Conservation (phyloP, 768 basidiomycete species). For the Tremella yokohamensis region DNA sequence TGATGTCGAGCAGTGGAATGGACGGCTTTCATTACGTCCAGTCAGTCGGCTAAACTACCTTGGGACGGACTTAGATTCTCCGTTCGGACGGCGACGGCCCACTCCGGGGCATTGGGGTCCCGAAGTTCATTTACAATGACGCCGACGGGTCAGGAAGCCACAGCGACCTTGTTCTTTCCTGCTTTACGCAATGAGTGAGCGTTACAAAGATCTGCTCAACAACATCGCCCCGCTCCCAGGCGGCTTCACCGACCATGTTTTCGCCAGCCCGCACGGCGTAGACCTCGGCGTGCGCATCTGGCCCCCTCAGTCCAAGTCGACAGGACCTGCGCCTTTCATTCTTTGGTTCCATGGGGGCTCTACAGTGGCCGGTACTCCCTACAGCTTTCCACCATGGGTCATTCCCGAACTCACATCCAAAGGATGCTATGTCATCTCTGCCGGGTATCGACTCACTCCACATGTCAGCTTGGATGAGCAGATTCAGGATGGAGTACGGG, state of each 20-base stretch:
- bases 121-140: too few species aligned
- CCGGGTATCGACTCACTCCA: neutral
- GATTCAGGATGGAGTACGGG: neutral
- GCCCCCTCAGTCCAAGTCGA: neutral
- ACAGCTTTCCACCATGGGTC: neutral
- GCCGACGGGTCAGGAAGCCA: too few species aligned
- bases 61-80: too few species aligned
- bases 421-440: neutral
- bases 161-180: too few species aligned
- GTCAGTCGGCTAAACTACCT: too few species aligned
- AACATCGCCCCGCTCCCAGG: too few species aligned
- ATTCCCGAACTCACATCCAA: slow-evolving; percentile 2
- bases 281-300: neutral
- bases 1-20: too few species aligned
- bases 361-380: neutral
- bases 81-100: too few species aligned
- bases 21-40: too few species aligned
- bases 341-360: neutral
- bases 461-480: neutral
- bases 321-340: neutral
- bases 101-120: too few species aligned
- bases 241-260: neutral
- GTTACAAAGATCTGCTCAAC: too few species aligned
- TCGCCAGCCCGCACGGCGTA: neutral
- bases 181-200: too few species aligned